These are phyloP conservation scores for Hypoxylon lenormandii DNA, from an alignment of 495 filamentous ascomycete genomes.

Conservation along the genomic window DNA sequence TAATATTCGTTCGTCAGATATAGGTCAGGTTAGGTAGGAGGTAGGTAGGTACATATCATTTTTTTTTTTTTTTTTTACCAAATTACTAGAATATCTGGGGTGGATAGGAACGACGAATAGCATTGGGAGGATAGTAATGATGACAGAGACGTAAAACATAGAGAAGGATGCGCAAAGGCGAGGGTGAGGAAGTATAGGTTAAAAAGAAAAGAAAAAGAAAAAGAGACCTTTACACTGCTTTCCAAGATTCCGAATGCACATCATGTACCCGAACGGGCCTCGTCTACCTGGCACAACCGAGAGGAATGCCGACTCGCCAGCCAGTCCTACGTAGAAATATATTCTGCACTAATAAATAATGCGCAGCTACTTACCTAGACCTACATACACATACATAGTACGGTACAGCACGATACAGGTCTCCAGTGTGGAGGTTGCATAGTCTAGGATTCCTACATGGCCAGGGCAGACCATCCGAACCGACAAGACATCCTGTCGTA, in stretches of 20 bases:
- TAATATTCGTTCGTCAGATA: not conserved
- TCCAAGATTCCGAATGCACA: slow-evolving; percentile 48
- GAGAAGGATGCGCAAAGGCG: slow-evolving; percentile 14
- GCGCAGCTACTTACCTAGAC: slow-evolving; percentile 30
- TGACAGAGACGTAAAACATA: slow-evolving; percentile 9
- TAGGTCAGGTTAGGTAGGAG: too few relatives aligned
- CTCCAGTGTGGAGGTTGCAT: slow-evolving; percentile 49
- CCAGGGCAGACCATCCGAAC: slow-evolving; percentile 39
- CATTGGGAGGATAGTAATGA: slow-evolving; percentile 11
- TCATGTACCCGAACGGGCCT: slow-evolving; percentile 48
- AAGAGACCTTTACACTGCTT: slow-evolving; percentile 26
- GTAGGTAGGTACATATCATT: too few relatives aligned
- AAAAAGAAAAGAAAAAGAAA: slow-evolving; percentile 14
- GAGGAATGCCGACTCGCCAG: slow-evolving; percentile 46
- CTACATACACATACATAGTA: too few relatives aligned
- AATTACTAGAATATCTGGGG: not conserved
- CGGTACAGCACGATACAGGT: slow-evolving; percentile 22
- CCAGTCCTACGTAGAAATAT: slow-evolving; percentile 44
- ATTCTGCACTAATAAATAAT: slow-evolving; percentile 40
- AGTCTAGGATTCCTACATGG: slow-evolving; percentile 44
- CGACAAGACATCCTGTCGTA: slow-evolving; percentile 33
- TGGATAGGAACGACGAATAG: slow-evolving; percentile 19
- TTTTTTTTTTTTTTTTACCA: slow-evolving; percentile 9
- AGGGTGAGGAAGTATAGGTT: not conserved
- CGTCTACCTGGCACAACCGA: slow-evolving; percentile 42